Evolutionary conservation across 116 monocot species (phyloP).

Genomic region (Zostera marina): DNA sequence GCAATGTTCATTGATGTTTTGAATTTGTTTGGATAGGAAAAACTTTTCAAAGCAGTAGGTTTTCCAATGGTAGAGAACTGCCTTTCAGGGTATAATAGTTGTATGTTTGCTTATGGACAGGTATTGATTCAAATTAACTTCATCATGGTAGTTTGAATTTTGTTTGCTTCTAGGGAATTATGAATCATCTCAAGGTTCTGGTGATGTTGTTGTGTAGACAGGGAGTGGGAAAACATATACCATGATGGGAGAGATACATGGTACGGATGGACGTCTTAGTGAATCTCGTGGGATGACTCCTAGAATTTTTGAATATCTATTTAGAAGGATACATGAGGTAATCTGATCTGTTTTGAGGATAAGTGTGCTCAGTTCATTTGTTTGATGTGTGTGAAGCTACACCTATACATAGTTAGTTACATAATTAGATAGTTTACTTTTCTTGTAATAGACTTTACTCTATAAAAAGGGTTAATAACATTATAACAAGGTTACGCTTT

Average conservation of each 20-base stretch:
- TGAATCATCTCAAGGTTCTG: background rate
- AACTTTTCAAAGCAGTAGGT: slow-evolving; percentile 48
- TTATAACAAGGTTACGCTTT: too few species aligned
- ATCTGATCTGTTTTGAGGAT: too few species aligned
- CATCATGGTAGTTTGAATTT: background rate
- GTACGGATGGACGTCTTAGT: slow-evolving; percentile 14
- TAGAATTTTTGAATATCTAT: slow-evolving; percentile 59
- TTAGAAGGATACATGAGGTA: slow-evolving; percentile 52
- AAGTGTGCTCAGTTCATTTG: background rate
- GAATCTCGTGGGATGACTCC: slow-evolving; percentile 56
- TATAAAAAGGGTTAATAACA: too few species aligned
- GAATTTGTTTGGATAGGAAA: slow-evolving; percentile 26
- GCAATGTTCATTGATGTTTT: background rate
- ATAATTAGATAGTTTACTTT: too few species aligned
- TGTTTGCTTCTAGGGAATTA: too few species aligned
- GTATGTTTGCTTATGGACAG: slow-evolving; percentile 82
- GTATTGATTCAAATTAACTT: slow-evolving; percentile 16
- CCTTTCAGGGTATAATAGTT: slow-evolving; percentile 78
- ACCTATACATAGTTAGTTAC: too few species aligned
- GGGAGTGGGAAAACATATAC: slow-evolving; percentile 78
- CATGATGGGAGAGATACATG: slow-evolving; percentile 55
- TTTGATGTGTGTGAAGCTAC: too few species aligned
- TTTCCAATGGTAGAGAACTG: slow-evolving; percentile 77
- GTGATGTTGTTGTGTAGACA: slow-evolving; percentile 21
- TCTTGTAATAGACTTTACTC: too few species aligned